A percentile compares a stretch with the other conserved stretches of the same genome.
These are phyloP conservation scores for Ganoderma sp. DNA, from an alignment of 1,284 basidiomycete species.

Conservation along the genomic window DNA sequence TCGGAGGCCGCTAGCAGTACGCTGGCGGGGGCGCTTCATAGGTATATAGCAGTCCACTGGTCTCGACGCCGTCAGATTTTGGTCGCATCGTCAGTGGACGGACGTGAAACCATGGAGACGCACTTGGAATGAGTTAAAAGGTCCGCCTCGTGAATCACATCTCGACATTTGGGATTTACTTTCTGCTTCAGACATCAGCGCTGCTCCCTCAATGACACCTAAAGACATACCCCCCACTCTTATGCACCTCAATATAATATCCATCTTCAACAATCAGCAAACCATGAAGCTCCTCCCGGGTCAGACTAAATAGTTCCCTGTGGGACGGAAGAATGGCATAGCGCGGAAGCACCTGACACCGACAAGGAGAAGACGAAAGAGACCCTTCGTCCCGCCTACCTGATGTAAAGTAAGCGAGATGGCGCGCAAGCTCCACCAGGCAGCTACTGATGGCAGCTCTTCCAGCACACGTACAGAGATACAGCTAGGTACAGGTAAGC, in stretches of 20 bases:
- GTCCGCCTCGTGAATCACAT: constrained; percentile 49
- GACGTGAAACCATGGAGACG: no score
- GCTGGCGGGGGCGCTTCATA: no score
- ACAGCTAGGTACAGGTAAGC: no score
- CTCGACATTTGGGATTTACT: constrained; percentile 15
- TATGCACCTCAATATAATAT: constrained; percentile 81
- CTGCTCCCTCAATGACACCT: constrained; percentile 87
- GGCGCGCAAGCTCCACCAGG: no score
- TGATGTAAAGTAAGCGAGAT: constrained; percentile 87
- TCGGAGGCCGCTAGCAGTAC: no score
- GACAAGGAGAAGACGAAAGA: constrained; percentile 53
- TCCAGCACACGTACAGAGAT: no score
- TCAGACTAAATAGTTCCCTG: constrained; percentile 74
- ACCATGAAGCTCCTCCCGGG: constrained; percentile 68
- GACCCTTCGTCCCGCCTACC: constrained; percentile 70
- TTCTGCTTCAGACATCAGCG: constrained; percentile 74
- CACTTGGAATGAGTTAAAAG: no score
- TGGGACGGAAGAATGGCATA: constrained; percentile 69
- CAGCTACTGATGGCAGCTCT: no score
- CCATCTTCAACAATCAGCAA: constrained; percentile 55
- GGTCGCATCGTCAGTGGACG: no score
- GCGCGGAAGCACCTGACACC: constrained; percentile 65
- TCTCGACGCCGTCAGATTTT: no score
- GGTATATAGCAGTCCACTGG: no score
- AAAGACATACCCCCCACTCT: constrained; percentile 89